A percentile compares a stretch with the other conserved stretches of the same genome.
Evolutionary conservation across 305 asterid genomes (phyloP).

Genomic region (Coffea humblotiana): DNA sequence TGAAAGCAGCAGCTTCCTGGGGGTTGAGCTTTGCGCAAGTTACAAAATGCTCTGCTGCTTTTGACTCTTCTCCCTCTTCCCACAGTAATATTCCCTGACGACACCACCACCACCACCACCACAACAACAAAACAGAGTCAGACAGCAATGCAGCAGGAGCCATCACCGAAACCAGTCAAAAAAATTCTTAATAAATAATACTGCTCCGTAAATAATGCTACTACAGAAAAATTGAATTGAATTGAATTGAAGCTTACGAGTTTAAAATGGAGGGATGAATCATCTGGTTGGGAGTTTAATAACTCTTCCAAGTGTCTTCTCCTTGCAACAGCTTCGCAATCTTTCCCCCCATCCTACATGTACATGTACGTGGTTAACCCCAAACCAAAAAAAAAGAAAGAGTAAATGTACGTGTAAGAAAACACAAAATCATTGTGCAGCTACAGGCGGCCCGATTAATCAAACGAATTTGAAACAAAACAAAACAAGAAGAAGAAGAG

Average conservation of each 20-base stretch:
- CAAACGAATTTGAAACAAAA: too few species aligned
- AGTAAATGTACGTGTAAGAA: neutral
- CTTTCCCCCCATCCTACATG: conserved; percentile 42
- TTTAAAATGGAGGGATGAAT: conserved; percentile 57
- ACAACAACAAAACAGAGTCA: neutral
- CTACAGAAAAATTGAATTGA: neutral
- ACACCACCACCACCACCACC: neutral
- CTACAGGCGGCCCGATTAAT: neutral
- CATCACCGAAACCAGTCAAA: too few species aligned
- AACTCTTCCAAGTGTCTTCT: conserved; percentile 46
- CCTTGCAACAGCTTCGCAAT: conserved; percentile 23
- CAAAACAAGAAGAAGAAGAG: too few species aligned
- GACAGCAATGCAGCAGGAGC: neutral
- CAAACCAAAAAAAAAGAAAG: neutral
- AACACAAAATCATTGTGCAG: neutral
- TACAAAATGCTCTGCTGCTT: conserved; percentile 83
- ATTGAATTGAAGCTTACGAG: conserved; percentile 38
- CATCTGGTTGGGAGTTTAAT: conserved; percentile 45
- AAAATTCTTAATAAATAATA: too few species aligned
- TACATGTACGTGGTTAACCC: conserved; percentile 20
- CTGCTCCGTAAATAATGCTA: too few species aligned
- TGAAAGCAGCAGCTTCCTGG: conserved; percentile 69
- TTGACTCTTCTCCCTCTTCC: conserved; percentile 61
- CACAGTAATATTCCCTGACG: conserved; percentile 68
- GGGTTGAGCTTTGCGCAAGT: conserved; percentile 76